Conservation (phyloP, 164 flowering plant genomes). For the Cinnamomum micranthum region DNA sequence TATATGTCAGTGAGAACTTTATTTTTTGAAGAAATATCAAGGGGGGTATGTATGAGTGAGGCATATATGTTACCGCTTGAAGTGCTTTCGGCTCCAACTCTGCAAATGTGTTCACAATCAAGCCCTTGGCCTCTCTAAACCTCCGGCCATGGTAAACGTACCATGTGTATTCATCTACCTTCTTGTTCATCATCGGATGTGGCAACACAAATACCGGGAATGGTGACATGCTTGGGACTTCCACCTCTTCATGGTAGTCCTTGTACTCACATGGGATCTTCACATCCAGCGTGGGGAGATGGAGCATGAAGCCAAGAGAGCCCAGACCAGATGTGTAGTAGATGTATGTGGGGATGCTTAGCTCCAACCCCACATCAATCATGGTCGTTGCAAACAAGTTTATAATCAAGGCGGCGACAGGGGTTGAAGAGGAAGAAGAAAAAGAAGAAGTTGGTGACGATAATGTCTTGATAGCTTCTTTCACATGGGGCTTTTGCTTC, state of each 20-base stretch:
- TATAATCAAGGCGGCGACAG: slow-evolving; percentile 1
- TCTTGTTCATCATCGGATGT: not conserved
- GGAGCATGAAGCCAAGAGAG: slow-evolving; percentile 11
- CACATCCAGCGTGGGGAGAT: slow-evolving; percentile 6
- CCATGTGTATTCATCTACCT: not conserved
- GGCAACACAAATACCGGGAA: slow-evolving; percentile 8
- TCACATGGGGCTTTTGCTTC: slow-evolving; percentile 2
- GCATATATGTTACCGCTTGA: not conserved
- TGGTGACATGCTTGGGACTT: slow-evolving; percentile 8
- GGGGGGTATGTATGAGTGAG: too few relatives aligned
- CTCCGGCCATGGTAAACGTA: not conserved
- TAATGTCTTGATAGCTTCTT: not conserved
- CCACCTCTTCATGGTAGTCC: not conserved
- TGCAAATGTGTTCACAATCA: slow-evolving; percentile 9
- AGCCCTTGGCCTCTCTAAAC: slow-evolving; percentile 1
- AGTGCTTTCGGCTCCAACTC: slow-evolving; percentile 2
- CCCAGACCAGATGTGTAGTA: slow-evolving; percentile 5
- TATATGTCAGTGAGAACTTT: too few relatives aligned
- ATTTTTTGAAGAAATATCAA: too few relatives aligned
- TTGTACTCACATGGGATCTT: not conserved
- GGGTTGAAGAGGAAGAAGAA: not conserved
- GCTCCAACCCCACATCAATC: slow-evolving; percentile 2
- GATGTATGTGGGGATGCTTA: slow-evolving; percentile 10
- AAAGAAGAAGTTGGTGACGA: too few relatives aligned
- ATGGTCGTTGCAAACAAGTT: slow-evolving; percentile 7